Conservation (phyloP, 169 alveolate species). For the Miamiensis avidus region DNA sequence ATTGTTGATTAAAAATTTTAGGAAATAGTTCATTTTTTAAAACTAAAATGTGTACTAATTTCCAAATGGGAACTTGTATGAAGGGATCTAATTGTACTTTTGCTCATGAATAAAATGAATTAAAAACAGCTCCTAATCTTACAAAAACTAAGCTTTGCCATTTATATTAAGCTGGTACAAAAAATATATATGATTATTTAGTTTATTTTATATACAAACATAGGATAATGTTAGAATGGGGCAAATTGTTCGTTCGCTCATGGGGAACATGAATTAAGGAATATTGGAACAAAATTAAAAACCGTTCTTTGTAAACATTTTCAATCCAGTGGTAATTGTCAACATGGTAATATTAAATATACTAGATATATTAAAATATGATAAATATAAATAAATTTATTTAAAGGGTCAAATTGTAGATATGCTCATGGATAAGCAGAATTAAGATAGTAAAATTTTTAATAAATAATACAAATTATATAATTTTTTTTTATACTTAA, state of each 20-base stretch:
- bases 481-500: too few species aligned
- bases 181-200: too few species aligned
- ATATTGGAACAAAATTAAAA: background rate
- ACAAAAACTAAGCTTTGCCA: constrained; percentile 11
- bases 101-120: constrained; percentile 13
- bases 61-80: constrained; percentile 3
- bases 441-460: background rate
- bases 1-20: too few species aligned
- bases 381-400: too few species aligned
- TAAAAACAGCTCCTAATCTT: constrained; percentile 20
- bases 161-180: background rate
- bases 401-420: background rate
- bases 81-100: constrained; percentile 1
- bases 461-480: background rate
- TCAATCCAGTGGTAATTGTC: background rate
- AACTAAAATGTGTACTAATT: constrained; percentile 22
- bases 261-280: constrained; percentile 14
- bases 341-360: background rate
- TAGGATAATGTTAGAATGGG: constrained; percentile 4
- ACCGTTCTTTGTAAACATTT: background rate
- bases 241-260: constrained; percentile 12
- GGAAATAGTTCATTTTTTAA: background rate
- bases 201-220: too few species aligned
- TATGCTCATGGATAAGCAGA: background rate
- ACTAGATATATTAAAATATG: background rate